These are phyloP conservation scores for Globisporangium abappressorium DNA, from an alignment of 352 stramenopile genomes.

Conservation along the genomic window DNA sequence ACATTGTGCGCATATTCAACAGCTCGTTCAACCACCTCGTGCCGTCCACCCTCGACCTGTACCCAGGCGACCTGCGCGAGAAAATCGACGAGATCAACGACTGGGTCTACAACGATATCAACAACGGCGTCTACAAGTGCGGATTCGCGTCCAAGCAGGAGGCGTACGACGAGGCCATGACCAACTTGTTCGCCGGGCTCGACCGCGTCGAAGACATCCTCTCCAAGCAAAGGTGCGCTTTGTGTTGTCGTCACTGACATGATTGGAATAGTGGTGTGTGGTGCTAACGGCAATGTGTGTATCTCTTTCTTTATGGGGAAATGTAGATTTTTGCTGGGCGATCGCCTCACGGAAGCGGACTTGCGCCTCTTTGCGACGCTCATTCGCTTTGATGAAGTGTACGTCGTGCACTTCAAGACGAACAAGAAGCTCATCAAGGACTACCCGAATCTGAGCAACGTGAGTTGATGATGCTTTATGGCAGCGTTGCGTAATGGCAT, in stretches of 20 bases:
- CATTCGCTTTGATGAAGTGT: slow-evolving; percentile 82
- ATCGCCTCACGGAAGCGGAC: slow-evolving; percentile 75
- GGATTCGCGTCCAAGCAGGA: slow-evolving; percentile 87
- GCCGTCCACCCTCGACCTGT: slow-evolving; percentile 71
- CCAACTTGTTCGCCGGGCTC: slow-evolving; percentile 64
- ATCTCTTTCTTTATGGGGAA: not conserved
- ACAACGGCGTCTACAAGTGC: slow-evolving; percentile 92
- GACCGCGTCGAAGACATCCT: slow-evolving; percentile 75
- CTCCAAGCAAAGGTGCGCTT: slow-evolving; percentile 38
- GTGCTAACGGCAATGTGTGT: not conserved
- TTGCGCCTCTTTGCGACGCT: slow-evolving; percentile 80
- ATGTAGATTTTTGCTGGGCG: slow-evolving; percentile 49
- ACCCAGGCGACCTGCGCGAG: slow-evolving; percentile 65
- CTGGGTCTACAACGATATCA: slow-evolving; percentile 92
- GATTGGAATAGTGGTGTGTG: not conserved
- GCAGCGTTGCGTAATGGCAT: not conserved
- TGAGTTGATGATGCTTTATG: slow-evolving; percentile 21
- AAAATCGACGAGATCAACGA: slow-evolving; percentile 90
- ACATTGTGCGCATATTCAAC: slow-evolving; percentile 94
- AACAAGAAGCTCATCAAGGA: slow-evolving; percentile 88
- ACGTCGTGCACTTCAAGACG: slow-evolving; percentile 87
- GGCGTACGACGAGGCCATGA: slow-evolving; percentile 84
- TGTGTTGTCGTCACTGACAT: slow-evolving; percentile 11
- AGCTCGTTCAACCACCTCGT: slow-evolving; percentile 72
- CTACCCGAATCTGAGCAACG: slow-evolving; percentile 84